Base-by-base conservation (phyloP, 805 yeast genomes). In the Monosporozyma yasuniensis region DNA sequence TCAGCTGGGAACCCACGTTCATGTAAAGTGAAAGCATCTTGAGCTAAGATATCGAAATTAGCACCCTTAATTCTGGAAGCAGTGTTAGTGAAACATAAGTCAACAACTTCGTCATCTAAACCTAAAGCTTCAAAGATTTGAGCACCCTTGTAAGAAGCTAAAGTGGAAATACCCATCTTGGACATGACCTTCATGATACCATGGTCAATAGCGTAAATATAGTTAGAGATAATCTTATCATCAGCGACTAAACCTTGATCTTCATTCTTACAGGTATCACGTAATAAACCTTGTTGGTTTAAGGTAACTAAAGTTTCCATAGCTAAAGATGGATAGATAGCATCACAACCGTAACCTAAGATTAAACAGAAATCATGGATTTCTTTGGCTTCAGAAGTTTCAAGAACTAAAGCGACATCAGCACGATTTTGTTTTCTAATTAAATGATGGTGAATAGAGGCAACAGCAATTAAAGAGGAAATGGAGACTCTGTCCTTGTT, bases 81-180 rank as follows among this genome's bases (percentile, higher is more conserved):
- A 41, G 99, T 93, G 63, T 97, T 97, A 16, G 95, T 87, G 69
- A 91, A 91, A 72, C 98, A 93, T 59, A 89, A 76, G 74, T 91
- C 97, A 57, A 91, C 86, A 47, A 91, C 97, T 9, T 95, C 82
- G 71, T 90, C 88, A 67, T 93, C 97, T 54, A 91, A 82, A 69
- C 99, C 99, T 54, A 91, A 74, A 46, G 96, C 96, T 71, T 91
- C 99, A 67, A 93, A 91, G 64, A 91, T 93, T 74, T 91, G 99
- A 27, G 99, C 99, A 70, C 98, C 98, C 72, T 91, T 91, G 72
- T 91, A 91, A n/a, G 96, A 87, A 11, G 97, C 96, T 66, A 91
- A 75, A 28, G 99, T 93, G 30, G 98, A 90, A 60, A 91, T 93
- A 76, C 99, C 99, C 98, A 91, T 93, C 76, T 93, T 91, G 35